These are phyloP conservation scores for Piper betle DNA, from an alignment of 164 flowering plant genomes.

Conservation along the genomic window DNA sequence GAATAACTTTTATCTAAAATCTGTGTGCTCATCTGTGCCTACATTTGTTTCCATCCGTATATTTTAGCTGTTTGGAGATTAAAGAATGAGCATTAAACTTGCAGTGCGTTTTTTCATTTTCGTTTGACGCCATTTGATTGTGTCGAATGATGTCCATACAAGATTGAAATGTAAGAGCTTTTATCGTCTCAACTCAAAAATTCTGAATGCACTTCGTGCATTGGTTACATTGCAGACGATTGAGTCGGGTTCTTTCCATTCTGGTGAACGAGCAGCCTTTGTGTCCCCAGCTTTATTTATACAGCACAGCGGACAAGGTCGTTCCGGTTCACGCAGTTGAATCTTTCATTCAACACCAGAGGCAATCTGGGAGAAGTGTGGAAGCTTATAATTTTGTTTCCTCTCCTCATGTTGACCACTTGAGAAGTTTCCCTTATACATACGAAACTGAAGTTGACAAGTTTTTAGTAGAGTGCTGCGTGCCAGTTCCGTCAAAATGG, in stretches of 20 bases:
- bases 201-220: not conserved
- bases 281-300: conserved; percentile 85
- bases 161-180: too few species aligned
- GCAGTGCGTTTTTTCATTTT: too few species aligned
- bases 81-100: too few species aligned
- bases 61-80: too few species aligned
- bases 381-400: conserved; percentile 44
- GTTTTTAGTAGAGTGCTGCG: too few species aligned
- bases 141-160: too few species aligned
- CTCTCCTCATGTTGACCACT: conserved; percentile 96
- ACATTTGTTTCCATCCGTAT: too few species aligned
- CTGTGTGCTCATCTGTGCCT: too few species aligned
- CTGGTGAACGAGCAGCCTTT: conserved; percentile 50
- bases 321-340: conserved; percentile 57
- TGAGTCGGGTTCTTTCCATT: conserved; percentile 28
- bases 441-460: conserved; percentile 12
- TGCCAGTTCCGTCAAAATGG: too few species aligned
- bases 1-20: too few species aligned
- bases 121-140: too few species aligned
- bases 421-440: conserved; percentile 50
- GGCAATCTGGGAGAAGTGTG: conserved; percentile 41
- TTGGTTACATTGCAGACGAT: conserved; percentile 34
- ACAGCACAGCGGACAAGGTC: conserved; percentile 70
- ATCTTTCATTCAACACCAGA: conserved; percentile 40
- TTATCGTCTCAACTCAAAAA: too few species aligned